Conservation (phyloP, 192 early-diverging fungal genomes). For the Allomyces macrogynus region DNA sequence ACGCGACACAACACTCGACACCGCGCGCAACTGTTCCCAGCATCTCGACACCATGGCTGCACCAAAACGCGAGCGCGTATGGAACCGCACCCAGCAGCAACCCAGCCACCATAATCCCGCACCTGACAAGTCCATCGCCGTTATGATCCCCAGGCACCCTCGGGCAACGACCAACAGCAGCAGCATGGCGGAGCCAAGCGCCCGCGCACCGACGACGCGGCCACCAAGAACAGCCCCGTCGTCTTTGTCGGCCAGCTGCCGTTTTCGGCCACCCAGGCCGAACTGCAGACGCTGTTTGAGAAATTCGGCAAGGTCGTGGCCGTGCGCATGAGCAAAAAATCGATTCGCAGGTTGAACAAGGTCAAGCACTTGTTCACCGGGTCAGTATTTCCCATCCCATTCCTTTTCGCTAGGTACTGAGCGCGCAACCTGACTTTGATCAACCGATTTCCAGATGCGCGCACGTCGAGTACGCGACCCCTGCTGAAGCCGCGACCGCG, state of each 20-base stretch:
- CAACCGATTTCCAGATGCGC: constrained; percentile 3
- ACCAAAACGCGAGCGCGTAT: too few relatives aligned
- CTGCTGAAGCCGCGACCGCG: not conserved
- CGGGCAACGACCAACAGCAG: too few relatives aligned
- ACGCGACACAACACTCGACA: too few relatives aligned
- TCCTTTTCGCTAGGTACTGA: constrained; percentile 3
- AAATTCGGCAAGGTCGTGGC: constrained; percentile 39
- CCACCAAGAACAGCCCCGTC: not conserved
- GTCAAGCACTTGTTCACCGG: constrained; percentile 22
- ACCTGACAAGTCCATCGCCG: too few relatives aligned
- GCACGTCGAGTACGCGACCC: constrained; percentile 4
- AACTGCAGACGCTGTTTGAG: constrained; percentile 35
- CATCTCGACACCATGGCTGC: too few relatives aligned
- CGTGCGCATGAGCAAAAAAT: constrained; percentile 32
- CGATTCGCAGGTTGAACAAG: constrained; percentile 38
- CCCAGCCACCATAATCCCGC: too few relatives aligned
- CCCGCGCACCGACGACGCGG: not conserved
- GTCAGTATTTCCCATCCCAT: not conserved
- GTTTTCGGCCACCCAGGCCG: constrained; percentile 41
- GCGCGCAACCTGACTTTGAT: not conserved
- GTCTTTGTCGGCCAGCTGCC: constrained; percentile 46
- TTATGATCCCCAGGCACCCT: too few relatives aligned
- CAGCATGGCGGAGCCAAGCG: too few relatives aligned
- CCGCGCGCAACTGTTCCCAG: too few relatives aligned
- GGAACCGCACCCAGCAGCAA: too few relatives aligned